Evolutionary conservation across 1,284 basidiomycete genomes (phyloP).

Genomic region (Rhodotorula sp.): DNA sequence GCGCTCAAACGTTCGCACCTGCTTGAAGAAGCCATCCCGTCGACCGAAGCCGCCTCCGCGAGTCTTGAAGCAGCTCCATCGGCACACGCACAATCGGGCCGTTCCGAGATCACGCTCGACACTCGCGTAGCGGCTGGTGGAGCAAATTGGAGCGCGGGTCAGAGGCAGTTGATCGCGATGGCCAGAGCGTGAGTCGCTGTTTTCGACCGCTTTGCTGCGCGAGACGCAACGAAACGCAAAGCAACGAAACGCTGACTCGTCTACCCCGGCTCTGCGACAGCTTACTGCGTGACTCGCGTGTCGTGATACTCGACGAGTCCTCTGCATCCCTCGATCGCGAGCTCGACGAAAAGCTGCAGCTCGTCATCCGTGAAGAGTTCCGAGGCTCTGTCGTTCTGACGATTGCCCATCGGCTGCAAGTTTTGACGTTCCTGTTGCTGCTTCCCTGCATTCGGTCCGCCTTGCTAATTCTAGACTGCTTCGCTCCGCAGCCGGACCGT

Average conservation of each 20-base stretch:
- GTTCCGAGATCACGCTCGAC: constrained; percentile 32
- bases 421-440: no score
- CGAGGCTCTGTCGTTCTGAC: constrained; percentile 25
- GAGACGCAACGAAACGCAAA: no score
- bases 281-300: constrained; percentile 42
- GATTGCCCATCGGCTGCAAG: constrained; percentile 40
- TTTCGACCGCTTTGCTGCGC: no score
- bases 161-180: constrained; percentile 49
- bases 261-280: neutral
- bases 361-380: constrained; percentile 35
- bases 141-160: constrained; percentile 48
- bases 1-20: constrained; percentile 55
- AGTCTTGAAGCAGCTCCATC: no score
- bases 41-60: no score
- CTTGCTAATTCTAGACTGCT: neutral
- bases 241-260: neutral
- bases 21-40: neutral
- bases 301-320: constrained; percentile 36
- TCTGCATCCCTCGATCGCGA: constrained; percentile 26
- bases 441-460: neutral
- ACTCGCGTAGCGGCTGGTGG: constrained; percentile 48
- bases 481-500: constrained; percentile 38
- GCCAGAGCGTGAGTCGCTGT: constrained; percentile 42
- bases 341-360: constrained; percentile 33
- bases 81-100: neutral